Evolutionary conservation across 305 asterid species (phyloP), one percentile per base, ranked within the genome.

Genomic region (Striga hermonthica): DNA sequence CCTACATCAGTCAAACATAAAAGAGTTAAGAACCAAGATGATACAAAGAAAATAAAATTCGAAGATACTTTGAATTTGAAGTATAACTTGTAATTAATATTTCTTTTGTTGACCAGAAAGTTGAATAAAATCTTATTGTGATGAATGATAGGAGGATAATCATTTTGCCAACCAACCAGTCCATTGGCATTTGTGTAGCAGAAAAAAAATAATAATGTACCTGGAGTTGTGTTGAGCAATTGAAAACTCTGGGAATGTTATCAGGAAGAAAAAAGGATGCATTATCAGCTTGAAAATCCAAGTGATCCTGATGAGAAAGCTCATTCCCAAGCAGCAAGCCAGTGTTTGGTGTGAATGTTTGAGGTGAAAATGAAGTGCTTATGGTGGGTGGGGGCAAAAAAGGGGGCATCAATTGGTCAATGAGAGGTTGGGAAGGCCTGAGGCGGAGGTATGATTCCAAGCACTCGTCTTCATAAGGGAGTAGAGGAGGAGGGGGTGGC

Each of bases 261-360:
- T 87, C 92, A 14, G 85, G 77, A 34, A 87, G 74, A 54, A 84
- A 84, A 37, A 82, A 61, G 40, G 88, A 82, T 13, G 74, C 78
- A 76, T 67, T 80, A 37, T 86, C 96, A 9, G 88, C 93, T 66
- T 86, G 93, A 72, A 78, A 83, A 1, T 91, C 97, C 66, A 82
- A 58, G 31, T 22, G 31, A 13, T 90, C 94, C 65, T 86, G 92
- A 68, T 81, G 74, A 9, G 80, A 74, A 45, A 87, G 44, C 34
- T 82, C 91, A 4, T 57, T 61, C n/a, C 88, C 85, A 50, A 88
- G 49, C 62, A 81, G 78, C 75, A 84, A 75, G 54, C 81, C 62
- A 44, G 79, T 66, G 13, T 75, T 72, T 4, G 84, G 86, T 7
- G 81, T 91, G 0, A 80, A 68, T 67, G 41, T 81, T 6, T 86